Percentiles rank a stretch among this genome's conserved stretches.
Conservation (phyloP, 208 protist genomes). For the Trypanosomatidae sp. region DNA sequence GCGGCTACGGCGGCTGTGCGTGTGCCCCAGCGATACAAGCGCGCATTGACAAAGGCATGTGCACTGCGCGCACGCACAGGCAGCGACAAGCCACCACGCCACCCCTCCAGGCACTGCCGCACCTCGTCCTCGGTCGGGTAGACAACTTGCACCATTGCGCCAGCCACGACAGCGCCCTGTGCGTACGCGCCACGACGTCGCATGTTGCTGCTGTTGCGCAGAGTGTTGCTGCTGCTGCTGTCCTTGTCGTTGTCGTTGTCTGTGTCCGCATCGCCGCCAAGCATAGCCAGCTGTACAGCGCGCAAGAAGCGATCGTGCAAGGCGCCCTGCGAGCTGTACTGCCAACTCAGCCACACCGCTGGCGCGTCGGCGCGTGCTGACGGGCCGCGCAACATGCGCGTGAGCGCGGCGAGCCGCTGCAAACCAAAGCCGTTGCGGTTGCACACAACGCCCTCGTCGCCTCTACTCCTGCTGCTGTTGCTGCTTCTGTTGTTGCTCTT, state of each 20-base stretch:
- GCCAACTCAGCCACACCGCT: slow-evolving; percentile 35
- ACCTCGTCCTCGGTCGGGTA: slow-evolving; percentile 80
- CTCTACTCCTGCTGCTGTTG: too few relatives aligned
- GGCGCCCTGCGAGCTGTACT: slow-evolving; percentile 73
- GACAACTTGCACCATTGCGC: slow-evolving; percentile 49
- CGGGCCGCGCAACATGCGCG: not conserved
- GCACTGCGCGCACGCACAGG: slow-evolving; percentile 36
- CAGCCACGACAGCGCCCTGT: not conserved
- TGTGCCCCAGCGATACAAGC: slow-evolving; percentile 48
- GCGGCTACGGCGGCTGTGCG: not conserved
- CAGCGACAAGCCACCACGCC: slow-evolving; percentile 52
- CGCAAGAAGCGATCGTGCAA: slow-evolving; percentile 36
- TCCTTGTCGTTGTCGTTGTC: not conserved
- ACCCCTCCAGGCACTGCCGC: slow-evolving; percentile 51
- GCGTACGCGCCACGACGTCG: not conserved
- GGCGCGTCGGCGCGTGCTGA: too few relatives aligned
- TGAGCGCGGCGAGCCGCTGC: not conserved
- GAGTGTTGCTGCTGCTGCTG: not conserved
- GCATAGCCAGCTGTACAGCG: slow-evolving; percentile 22
- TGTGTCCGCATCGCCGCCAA: slow-evolving; percentile 3
- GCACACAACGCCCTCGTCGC: too few relatives aligned
- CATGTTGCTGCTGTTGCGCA: not conserved
- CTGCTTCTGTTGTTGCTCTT: not conserved
- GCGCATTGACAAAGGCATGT: slow-evolving; percentile 46
- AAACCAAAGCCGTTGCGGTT: not conserved